phyloP scores from a whole-genome alignment of 2,329 filamentous ascomycete species.

The Penicillium brevicompactum region DNA sequence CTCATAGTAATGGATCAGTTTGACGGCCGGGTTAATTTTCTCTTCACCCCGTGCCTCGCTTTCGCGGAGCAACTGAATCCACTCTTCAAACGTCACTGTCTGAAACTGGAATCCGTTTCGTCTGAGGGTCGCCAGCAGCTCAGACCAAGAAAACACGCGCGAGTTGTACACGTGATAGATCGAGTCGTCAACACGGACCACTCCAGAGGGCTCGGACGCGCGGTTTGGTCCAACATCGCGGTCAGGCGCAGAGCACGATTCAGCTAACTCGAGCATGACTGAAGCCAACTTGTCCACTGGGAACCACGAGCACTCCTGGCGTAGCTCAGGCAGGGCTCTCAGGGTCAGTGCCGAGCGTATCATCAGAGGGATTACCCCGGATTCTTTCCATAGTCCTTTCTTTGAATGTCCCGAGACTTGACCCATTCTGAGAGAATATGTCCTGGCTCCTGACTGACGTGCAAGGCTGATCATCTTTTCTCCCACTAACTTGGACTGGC shows the following conservation, averaged over 20 bases:
- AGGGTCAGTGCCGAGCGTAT: constrained; percentile 34
- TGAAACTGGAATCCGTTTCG: constrained; percentile 38
- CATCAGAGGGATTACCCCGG: constrained; percentile 35
- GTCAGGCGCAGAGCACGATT: constrained; percentile 9
- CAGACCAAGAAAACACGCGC: constrained; percentile 37
- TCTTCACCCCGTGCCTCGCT: constrained; percentile 33
- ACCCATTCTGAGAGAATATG: constrained; percentile 36
- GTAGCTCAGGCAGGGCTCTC: constrained; percentile 26
- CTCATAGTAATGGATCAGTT: constrained; percentile 35
- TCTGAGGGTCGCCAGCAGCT: constrained; percentile 32
- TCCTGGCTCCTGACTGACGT: constrained; percentile 23
- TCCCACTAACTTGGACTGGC: constrained; percentile 35
- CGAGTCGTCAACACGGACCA: constrained; percentile 20
- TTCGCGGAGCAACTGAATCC: constrained; percentile 36
- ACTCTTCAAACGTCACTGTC: constrained; percentile 34
- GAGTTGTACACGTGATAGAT: constrained; percentile 37
- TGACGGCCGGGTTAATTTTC: constrained; percentile 34
- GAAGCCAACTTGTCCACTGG: constrained; percentile 33
- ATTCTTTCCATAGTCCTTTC: constrained; percentile 38
- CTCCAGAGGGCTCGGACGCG: too few relatives aligned
- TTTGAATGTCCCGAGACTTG: constrained; percentile 39
- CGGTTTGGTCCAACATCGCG: too few relatives aligned
- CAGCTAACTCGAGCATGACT: constrained; percentile 29
- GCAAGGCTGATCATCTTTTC: constrained; percentile 35
- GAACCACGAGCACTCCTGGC: constrained; percentile 33